Evolutionary conservation across 2,329 filamentous ascomycete species (phyloP).

Genomic region (Xenosphaeropsis pyriputrescens): DNA sequence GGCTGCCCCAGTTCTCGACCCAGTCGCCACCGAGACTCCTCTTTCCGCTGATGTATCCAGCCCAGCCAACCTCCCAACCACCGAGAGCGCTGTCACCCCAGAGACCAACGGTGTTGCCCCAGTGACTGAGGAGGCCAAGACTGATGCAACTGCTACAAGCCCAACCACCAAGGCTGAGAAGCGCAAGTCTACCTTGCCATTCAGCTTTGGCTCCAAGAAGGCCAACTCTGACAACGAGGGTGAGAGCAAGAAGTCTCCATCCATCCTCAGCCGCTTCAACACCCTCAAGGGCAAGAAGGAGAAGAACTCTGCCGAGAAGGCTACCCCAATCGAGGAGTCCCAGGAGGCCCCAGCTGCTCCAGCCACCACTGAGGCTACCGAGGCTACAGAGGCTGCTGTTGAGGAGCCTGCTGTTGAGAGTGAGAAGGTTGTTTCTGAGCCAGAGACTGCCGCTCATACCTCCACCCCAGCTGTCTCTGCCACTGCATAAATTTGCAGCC

Average conservation of each 20-base stretch:
- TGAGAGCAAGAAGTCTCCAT: slow-evolving; percentile 14
- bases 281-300: slow-evolving; percentile 18
- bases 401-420: slow-evolving; percentile 10
- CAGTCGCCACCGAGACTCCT: slow-evolving; percentile 15
- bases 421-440: slow-evolving; percentile 8
- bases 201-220: slow-evolving; percentile 51
- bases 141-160: slow-evolving; percentile 18
- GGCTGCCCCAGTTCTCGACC: slow-evolving; percentile 19
- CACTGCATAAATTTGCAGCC: slow-evolving; percentile 11
- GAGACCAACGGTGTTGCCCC: slow-evolving; percentile 24
- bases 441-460: slow-evolving; percentile 8
- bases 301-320: slow-evolving; percentile 24
- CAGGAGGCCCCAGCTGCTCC: slow-evolving; percentile 14
- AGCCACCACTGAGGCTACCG: slow-evolving; percentile 13
- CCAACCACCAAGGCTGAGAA: slow-evolving; percentile 30
- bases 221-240: slow-evolving; percentile 27
- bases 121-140: slow-evolving; percentile 20
- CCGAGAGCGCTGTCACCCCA: slow-evolving; percentile 13
- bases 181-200: slow-evolving; percentile 44
- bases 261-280: slow-evolving; percentile 19
- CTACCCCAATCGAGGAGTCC: slow-evolving; percentile 25
- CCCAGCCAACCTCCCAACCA: slow-evolving; percentile 17
- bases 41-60: slow-evolving; percentile 13
- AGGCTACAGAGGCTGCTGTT: slow-evolving; percentile 13
- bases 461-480: slow-evolving; percentile 16